Evolutionary conservation across 495 filamentous ascomycete species (phyloP), one percentile per base, ranked within the genome.

Genomic region (Aspergillus cristatus): DNA sequence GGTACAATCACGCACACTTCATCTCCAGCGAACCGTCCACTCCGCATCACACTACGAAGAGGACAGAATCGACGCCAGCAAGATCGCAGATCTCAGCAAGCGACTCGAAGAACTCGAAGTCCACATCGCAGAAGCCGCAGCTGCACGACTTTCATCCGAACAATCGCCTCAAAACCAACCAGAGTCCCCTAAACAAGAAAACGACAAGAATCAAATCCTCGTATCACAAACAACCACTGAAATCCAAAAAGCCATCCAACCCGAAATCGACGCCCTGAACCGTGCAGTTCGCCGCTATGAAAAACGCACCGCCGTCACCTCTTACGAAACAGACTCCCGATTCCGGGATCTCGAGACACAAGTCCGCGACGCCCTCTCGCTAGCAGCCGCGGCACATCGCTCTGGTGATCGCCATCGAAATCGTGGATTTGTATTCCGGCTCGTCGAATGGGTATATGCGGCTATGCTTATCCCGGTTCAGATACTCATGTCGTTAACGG

Each of bases 221-320:
- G 53, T 65, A 6, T 47, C 67, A 1, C 68, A 72, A 12, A 58
- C 89, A 8, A 66, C 71, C 1, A 62, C 66, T 2, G 79, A 84
- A 41, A 70, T 86, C 6, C 75, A 77, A 25, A 76, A 74, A 35
- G 58, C 58, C 11, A 55, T 91, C 14, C 82, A 86, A 28, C 79
- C 86, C 1, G 86, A 96, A 30, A 70, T 96, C 18, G 91, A 98
- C 45, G 85, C 86, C 3, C 62, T 98, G 25, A 90, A 84, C 41
- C 81, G 91, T 14, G 91, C 91, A 0, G 81, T 97, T 18, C 74
- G 91, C 11, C 78, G 86, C n/a, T 95, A 95, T 46, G 91, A 98
- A 63, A 96, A 94, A 56, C 81, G 86, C 40, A 77, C 80, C 8
- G 78, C 81, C 0, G 57, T 89, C 1, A 72, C 82, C 14, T 63